Evolutionary conservation across 2,329 filamentous ascomycete species (phyloP), one percentile per base, ranked within the genome.

Genomic region (Trichocomaceae sp.): DNA sequence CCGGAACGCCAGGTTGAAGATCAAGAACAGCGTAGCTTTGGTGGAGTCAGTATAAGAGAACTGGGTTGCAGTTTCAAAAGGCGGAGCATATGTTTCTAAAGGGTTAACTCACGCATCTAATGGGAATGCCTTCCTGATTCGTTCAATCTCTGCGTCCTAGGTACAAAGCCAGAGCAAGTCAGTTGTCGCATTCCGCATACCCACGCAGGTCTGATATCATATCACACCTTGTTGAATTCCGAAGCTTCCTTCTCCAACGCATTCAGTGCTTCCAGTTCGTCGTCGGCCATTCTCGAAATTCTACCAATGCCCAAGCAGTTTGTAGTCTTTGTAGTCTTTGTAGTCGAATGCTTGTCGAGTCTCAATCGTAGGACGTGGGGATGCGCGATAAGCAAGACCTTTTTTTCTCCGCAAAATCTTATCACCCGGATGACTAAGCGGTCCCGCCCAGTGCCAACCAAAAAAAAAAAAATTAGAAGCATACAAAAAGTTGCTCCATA

Each of bases 81-180:
- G 49, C n/a, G n/a, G n/a, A n/a, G n/a, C n/a, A n/a, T n/a, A n/a
- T n/a, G n/a, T n/a, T n/a, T n/a, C n/a, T n/a, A n/a, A 8, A 26
- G 8, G n/a, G 31, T 7, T 20, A 12, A 73, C 79, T 70, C 72
- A 83, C 79, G 85, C 82, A 72, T 89, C 84, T 63, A 87, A 83
- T 64, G 87, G 84, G 73, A 99, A 99, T 47, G 91, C 88, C 66
- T 87, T 87, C 62, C 95, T 80, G 63, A 99, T 99, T 64, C 92
- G 87, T 67, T 95, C 89, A 65, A 97, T 97, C 70, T 97, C 92
- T 57, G 87, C 86, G 80, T 97, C 93, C 88, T 95, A n/a, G n/a
- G n/a, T n/a, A 60, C 41, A 46, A 2, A 55, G 59, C 65, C 46
- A 66, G 61, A 54, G 41, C 15, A 17, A n/a, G 52, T 54, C 33